Evolutionary conservation across 208 protist species (phyloP), one percentile per base, ranked within the genome.

Genomic region (Leishmania arabica): DNA sequence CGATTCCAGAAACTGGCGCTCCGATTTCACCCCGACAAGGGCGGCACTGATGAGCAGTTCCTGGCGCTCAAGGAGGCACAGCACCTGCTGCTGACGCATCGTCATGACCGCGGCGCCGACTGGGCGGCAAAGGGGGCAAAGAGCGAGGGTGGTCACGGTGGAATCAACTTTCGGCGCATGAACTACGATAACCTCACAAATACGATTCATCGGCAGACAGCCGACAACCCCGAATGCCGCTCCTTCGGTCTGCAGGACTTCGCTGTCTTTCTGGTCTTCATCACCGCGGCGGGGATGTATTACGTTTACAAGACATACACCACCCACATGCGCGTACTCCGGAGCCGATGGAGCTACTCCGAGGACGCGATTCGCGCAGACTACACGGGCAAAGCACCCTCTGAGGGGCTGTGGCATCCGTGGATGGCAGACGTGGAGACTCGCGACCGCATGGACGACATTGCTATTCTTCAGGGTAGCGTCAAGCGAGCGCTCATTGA

Each of bases 21-120:
- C 27, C 85, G 88, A 40, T 96, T 88, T 77, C 95, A 97, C 74
- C 95, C 95, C 24, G 95, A 97, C 81, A 83, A 94, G 65, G 95
- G 95, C 53, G 95, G 95, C 34, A 93, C 88, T 2, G 93, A 78
- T 60, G 93, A 96, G 78, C 89, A 96, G 86, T 97, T 97, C 70
- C 90, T 89, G 71, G 80, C 86, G n/a, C 88, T 97, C 31, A 90
- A 90, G 75, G 92, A 96, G 84, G 95, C 95, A n/a, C 92, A 97
- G 78, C 86, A 95, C 31, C 84, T 97, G 64, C 80, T 97, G 66
- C 70, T 94, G 53, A 86, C 95, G 0, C 95, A 97, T 79, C 89
- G 92, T 17, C 92, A 93, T 77, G 92, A 97, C 87, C 77, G 79
- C 45, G 71, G 64, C 24, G 72, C 24, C n/a, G 84, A 88, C 47